Conservation (phyloP, 192 early-diverging fungal species). For the Umbelopsis ramanniana region DNA sequence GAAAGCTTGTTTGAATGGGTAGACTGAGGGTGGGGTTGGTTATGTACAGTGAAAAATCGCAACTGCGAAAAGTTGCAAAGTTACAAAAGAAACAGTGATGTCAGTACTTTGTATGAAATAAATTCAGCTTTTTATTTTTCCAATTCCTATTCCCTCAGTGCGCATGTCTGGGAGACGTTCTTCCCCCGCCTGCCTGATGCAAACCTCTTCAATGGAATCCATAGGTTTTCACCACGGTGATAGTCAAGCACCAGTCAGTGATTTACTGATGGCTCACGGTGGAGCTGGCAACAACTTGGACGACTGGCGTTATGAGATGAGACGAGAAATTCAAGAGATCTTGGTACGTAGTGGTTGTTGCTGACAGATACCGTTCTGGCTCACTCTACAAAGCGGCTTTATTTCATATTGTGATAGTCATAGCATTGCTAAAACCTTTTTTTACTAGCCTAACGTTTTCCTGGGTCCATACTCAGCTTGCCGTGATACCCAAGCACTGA, state of each 20-base stretch:
- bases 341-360: conserved; percentile 36
- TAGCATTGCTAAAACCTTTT: neutral
- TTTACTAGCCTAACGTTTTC: conserved; percentile 58
- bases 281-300: conserved; percentile 24
- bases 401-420: neutral
- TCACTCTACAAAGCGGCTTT: too few relatives aligned
- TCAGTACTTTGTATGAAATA: neutral
- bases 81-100: conserved; percentile 18
- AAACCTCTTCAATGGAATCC: conserved; percentile 11
- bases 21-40: neutral
- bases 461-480: conserved; percentile 82
- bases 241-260: neutral
- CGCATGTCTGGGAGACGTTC: neutral
- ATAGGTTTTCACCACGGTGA: neutral
- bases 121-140: neutral
- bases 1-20: conserved; percentile 14
- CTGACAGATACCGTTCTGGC: too few relatives aligned
- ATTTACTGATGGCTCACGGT: conserved; percentile 6
- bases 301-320: conserved; percentile 76
- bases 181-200: neutral
- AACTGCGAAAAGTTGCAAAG: neutral
- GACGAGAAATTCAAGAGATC: conserved; percentile 83
- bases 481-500: conserved; percentile 60
- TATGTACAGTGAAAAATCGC: conserved; percentile 12
- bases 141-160: neutral